Evolutionary conservation across 495 filamentous ascomycete genomes (phyloP), one percentile per base, ranked within the genome.

Genomic region (Neurospora sp.): DNA sequence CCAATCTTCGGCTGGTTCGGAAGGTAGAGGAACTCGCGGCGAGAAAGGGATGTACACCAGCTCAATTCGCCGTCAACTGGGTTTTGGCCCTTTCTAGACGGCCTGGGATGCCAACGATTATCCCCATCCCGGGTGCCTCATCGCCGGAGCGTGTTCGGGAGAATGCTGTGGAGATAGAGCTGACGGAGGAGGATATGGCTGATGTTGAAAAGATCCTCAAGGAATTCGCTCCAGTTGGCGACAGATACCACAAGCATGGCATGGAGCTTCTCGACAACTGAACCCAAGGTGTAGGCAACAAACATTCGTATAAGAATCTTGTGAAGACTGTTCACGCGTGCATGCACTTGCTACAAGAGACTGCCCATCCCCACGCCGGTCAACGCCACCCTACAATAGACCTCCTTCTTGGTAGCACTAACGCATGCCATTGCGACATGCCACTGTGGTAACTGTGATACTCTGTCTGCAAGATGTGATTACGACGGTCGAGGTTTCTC

Each of bases 21-120:
- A 87, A 90, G 74, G 82, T 97, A 20, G 85, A 90, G 76, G 83
- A 86, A 72, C 75, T 97, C 72, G 93, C 94, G 2, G 76, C 81
- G 74, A 82, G 83, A 74, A 97, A 94, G 84, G 88, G 88, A 3
- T 87, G 87, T 73, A 92, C 91, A 8, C 84, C 90, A 0, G 89
- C 86, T 4, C 94, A 98, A 82, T 81, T 97, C 27, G 94, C 93
- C 10, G 82, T 97, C 69, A 87, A 83, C 41, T 98, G 94, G 94
- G 80, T 92, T 5, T 79, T 76, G 68, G 77, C 84, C 1, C 79
- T 89, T 71, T 86, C 85, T 69, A 82, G 80, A 40, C 82, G 85
- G 76, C 83, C 89, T 40, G 92, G 89, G 7, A 86, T 90, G 79
- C 88, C 89, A 8, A 86, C 82, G 3, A 91, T 97, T 74, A 90